Percentiles rank a stretch among this genome's conserved stretches.
Conservation (phyloP, 306 rosid genomes). For the Vigna unguiculata region DNA sequence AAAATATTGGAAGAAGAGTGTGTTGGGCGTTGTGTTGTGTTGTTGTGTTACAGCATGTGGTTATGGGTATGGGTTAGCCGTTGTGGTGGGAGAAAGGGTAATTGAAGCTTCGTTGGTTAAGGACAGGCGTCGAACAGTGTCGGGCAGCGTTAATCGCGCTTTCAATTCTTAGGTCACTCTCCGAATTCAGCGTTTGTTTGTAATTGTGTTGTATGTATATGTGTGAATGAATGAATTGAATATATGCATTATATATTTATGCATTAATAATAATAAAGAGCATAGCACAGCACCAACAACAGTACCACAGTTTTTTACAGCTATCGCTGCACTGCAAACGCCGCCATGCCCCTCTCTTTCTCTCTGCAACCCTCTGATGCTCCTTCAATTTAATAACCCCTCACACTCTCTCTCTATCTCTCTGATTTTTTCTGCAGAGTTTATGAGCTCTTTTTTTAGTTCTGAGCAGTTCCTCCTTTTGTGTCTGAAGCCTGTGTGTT, state of each 20-base stretch:
- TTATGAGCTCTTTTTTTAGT: slow-evolving; percentile 47
- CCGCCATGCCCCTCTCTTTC: slow-evolving; percentile 79
- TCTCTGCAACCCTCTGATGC: slow-evolving; percentile 44
- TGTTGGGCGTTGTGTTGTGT: slow-evolving; percentile 16
- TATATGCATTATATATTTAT: slow-evolving; percentile 1
- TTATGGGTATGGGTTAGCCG: slow-evolving; percentile 26
- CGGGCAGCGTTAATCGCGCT: slow-evolving; percentile 55
- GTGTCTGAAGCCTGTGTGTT: slow-evolving; percentile 49
- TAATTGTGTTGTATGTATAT: background rate
- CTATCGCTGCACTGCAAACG: slow-evolving; percentile 72
- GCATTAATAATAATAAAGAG: slow-evolving; percentile 48
- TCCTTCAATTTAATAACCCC: slow-evolving; percentile 54
- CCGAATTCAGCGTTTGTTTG: slow-evolving; percentile 28
- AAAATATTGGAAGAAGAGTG: background rate
- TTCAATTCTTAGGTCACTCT: slow-evolving; percentile 46
- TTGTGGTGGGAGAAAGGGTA: slow-evolving; percentile 46
- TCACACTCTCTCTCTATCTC: slow-evolving; percentile 35
- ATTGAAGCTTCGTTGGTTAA: slow-evolving; percentile 47
- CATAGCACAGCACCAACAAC: slow-evolving; percentile 26
- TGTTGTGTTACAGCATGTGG: background rate
- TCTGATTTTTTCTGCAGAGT: slow-evolving; percentile 44
- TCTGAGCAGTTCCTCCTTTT: slow-evolving; percentile 56
- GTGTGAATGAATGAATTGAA: slow-evolving; percentile 1
- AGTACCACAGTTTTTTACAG: slow-evolving; percentile 54
- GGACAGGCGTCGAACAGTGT: slow-evolving; percentile 47